Base-by-base conservation (phyloP, 495 filamentous ascomycete species). In the Poronia punctata region DNA sequence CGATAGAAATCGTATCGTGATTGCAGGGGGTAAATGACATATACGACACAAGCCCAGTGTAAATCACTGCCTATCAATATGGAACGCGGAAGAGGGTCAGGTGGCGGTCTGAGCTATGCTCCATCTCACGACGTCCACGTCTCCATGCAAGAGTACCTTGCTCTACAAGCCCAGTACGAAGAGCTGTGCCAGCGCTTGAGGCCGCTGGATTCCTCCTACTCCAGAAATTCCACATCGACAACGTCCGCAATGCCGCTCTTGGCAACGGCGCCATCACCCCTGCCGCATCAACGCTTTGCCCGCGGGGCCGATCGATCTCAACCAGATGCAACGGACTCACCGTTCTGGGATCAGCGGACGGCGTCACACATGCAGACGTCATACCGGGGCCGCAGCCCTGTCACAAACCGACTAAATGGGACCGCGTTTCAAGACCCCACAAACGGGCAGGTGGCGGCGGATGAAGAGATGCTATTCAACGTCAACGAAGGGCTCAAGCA, bases 401-500 rank as follows among this genome's bases (percentile, higher is more conserved):
- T 50, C 38, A 45, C 53, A 15, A 50, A 51, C 10, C 48, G 40
- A 7, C 38, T 49, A 18, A 50, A 67, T 1, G 62, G 63, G 27
- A 56, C 62, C 12, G 55, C 67, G 4, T 50, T 58, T 0, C 60
- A 69, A 43, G 64, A 67, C 39, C 45, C 51, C 5, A 43, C 52
- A 15, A 28, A 58, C 17, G 50, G 54, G 19, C 68, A 71, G 33
- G 59, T 78, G 33, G 71, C 69, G 11, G 52, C 66, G 11, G 72
- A 73, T 41, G 71, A 79, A 38, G 59, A 64, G 38, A 70, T 68
- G 48, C 64, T 79, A 20, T 72, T 66, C 57, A 61, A 74, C 31
- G 70, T 82, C 56, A 82, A 80, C 60, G 68, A 76, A 48, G 68
- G 76, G 32, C 79, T 82, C 57, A 83, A 83, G 60, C 65, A 68